Evolutionary conservation across 2,329 filamentous ascomycete genomes (phyloP), one percentile per base, ranked within the genome.

Genomic region (Monilinia laxa): DNA sequence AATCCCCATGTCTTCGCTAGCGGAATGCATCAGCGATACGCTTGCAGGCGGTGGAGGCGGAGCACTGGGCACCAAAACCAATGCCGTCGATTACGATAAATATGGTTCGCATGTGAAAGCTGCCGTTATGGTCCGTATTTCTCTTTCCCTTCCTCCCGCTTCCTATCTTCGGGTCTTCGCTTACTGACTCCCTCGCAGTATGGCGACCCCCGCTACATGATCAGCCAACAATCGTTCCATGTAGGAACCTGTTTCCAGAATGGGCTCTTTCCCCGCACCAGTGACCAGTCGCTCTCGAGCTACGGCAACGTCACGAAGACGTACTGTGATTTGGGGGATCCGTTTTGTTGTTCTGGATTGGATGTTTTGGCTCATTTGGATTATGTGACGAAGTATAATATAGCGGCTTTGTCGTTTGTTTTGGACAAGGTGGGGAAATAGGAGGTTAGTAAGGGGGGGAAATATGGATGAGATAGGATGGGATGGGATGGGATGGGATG

Each of bases 241-340:
- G n/a, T 62, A 9, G 59, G 59, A 18, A 62, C 59, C 20, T 62
- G 59, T 52, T 62, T 62, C 9, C 59, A 62, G 53, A 62, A 62
- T 6, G 49, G 47, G 9, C 35, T 62, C 16, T 62, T 62, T n/a
- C 59, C 59, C 12, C 59, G 49, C 59, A 10, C 35, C 1, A 40
- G 31, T n/a, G 65, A 66, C 16, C 59, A 62, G 6, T 54, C 49
- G 10, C 23, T 53, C 2, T 9, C 59, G 0, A 6, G 6, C 10
- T 62, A 62, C 20, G 28, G 14, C 1, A n/a, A 10, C 14, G 28
- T 62, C 31, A 6, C 40, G 10, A 62, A 54, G 16, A 40, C 59
- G 2, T 62, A 62, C 12, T 62, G 47, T 25, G 59, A 62, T 62
- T 54, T 54, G 11, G 59, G 59, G 2, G 49, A 62, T 54, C 49